Conservation (phyloP, 176 grass and related monocot species). For the Cocos nucifera region DNA sequence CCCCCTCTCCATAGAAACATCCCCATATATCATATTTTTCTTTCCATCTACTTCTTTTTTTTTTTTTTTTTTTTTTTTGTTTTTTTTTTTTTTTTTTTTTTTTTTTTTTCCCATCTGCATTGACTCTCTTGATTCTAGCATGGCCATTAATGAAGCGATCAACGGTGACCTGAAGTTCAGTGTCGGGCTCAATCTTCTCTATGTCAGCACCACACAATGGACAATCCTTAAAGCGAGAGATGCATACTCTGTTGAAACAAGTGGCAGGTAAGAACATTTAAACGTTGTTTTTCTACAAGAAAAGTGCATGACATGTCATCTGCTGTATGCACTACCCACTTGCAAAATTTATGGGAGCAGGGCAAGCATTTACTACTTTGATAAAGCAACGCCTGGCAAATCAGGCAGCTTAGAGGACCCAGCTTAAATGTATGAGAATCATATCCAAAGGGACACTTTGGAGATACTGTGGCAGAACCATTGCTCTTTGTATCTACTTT, state of each 20-base stretch:
- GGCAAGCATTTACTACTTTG: constrained; percentile 75
- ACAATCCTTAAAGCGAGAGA: constrained; percentile 84
- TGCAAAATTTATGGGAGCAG: constrained; percentile 92
- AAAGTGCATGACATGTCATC: background rate
- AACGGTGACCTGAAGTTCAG: constrained; percentile 67
- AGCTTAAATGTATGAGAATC: constrained; percentile 89
- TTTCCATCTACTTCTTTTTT: constrained; percentile 28
- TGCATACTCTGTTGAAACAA: constrained; percentile 49
- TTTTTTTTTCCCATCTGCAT: constrained; percentile 28
- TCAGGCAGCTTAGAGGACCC: constrained; percentile 92
- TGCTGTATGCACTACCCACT: constrained; percentile 25
- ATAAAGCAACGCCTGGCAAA: constrained; percentile 69
- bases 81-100: too few species aligned
- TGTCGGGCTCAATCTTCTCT: constrained; percentile 65
- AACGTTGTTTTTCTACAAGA: background rate
- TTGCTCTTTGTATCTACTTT: constrained; percentile 18
- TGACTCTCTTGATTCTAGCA: constrained; percentile 74
- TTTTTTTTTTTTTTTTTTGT: too few species aligned
- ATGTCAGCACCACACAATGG: constrained; percentile 88
- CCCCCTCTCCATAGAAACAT: constrained; percentile 96
- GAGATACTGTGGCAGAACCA: constrained; percentile 34
- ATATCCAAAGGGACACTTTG: constrained; percentile 91
- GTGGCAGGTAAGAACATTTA: constrained; percentile 11
- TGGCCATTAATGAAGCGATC: constrained; percentile 90
- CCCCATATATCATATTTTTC: constrained; percentile 85